Evolutionary conservation across 2,329 filamentous ascomycete species (phyloP).

Genomic region (Colletotrichum camelliae): DNA sequence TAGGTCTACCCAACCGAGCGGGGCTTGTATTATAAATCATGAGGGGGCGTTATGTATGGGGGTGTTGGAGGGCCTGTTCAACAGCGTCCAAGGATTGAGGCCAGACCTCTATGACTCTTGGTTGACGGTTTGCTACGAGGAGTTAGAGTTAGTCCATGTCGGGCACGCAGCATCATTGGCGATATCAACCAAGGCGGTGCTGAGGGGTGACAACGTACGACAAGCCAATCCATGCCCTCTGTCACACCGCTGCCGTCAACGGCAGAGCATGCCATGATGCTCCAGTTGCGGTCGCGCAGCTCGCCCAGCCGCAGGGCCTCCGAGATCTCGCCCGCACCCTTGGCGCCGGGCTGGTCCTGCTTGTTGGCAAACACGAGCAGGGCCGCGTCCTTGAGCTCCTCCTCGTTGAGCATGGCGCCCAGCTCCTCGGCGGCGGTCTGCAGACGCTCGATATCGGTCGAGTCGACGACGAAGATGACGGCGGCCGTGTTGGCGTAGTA

Average conservation of each 20-base stretch:
- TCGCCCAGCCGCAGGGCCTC: constrained; percentile 91
- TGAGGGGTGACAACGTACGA: constrained; percentile 60
- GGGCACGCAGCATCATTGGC: not conserved
- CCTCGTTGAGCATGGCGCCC: constrained; percentile 94
- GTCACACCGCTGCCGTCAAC: constrained; percentile 94
- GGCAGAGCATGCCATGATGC: constrained; percentile 95
- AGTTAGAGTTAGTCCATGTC: constrained; percentile 13
- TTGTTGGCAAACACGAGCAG: constrained; percentile 98
- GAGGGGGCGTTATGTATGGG: constrained; percentile 15
- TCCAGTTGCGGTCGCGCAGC: constrained; percentile 97
- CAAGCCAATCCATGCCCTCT: constrained; percentile 99
- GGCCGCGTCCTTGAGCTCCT: constrained; percentile 91
- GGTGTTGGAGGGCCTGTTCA: not conserved
- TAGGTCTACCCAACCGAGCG: constrained; percentile 12
- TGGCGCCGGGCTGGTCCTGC: constrained; percentile 96
- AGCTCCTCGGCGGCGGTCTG: constrained; percentile 93
- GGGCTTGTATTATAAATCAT: constrained; percentile 14
- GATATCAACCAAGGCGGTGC: not conserved
- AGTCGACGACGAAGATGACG: constrained; percentile 98
- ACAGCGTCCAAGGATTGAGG: not conserved
- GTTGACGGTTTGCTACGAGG: constrained; percentile 29
- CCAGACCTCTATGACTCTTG: constrained; percentile 21
- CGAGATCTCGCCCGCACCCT: constrained; percentile 95
- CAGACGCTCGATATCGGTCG: constrained; percentile 94
- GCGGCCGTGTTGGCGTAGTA: constrained; percentile 99